phyloP scores from a whole-genome alignment of 495 filamentous ascomycete genomes.

The Pyronema domesticum region DNA sequence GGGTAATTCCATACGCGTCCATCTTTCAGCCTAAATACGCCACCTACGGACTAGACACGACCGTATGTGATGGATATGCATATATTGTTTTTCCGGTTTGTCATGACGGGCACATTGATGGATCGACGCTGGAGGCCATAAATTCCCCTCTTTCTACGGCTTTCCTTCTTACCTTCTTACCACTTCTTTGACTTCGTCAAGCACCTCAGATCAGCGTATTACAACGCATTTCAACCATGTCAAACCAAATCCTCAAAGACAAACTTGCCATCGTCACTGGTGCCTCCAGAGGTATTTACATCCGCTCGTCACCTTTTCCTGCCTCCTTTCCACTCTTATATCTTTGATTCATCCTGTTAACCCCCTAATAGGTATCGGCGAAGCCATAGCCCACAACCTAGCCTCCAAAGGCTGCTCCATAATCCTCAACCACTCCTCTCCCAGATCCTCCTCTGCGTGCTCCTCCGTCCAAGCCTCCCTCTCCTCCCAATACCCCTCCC shows the following conservation, averaged over 20 bases:
- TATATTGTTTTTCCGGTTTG: too few species aligned
- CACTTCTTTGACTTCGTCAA: too few species aligned
- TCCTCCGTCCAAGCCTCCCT: neutral
- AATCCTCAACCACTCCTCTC: conserved; percentile 56
- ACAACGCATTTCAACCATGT: too few species aligned
- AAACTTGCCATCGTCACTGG: conserved; percentile 68
- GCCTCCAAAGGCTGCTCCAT: conserved; percentile 54
- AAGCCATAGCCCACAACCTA: conserved; percentile 62
- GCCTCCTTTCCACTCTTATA: neutral
- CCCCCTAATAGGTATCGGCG: conserved; percentile 52
- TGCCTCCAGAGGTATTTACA: conserved; percentile 44
- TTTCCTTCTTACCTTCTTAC: too few species aligned
- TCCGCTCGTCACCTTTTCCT: neutral
- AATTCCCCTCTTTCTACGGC: too few species aligned
- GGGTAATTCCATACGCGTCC: too few species aligned
- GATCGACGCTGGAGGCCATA: too few species aligned
- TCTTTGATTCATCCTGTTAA: neutral
- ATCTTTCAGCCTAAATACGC: too few species aligned
- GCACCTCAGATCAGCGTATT: too few species aligned
- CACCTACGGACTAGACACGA: too few species aligned
- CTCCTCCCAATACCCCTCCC: neutral
- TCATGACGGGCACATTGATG: too few species aligned
- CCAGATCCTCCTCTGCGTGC: conserved; percentile 3
- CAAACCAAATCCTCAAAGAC: conserved; percentile 31
- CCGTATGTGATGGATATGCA: too few species aligned